phyloP scores from a whole-genome alignment of 495 filamentous ascomycete genomes.

The Penicillium soppii region DNA sequence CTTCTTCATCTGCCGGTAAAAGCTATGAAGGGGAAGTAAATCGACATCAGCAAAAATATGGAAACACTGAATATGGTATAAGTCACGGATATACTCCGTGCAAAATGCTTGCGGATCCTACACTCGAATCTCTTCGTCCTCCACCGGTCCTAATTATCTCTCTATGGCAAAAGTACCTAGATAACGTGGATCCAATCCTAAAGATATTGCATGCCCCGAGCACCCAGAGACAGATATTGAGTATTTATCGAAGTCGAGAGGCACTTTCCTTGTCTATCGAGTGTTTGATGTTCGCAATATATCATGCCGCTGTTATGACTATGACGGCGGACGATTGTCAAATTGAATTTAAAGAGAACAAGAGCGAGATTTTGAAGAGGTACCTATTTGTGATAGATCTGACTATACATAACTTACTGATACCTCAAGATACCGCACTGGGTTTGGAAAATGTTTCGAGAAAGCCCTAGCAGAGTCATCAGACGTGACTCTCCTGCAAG shows the following conservation, averaged over 20 bases:
- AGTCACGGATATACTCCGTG: background rate
- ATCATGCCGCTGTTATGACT: conserved; percentile 65
- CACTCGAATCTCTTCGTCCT: conserved; percentile 1
- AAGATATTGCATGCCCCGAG: conserved; percentile 26
- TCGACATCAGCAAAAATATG: no score
- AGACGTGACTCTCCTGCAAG: conserved; percentile 67
- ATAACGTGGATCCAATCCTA: conserved; percentile 27
- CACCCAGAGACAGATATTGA: conserved; percentile 14
- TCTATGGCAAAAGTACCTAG: conserved; percentile 28
- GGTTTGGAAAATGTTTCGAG: conserved; percentile 57
- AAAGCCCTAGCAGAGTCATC: conserved; percentile 63
- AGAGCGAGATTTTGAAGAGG: conserved; percentile 43
- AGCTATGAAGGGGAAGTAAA: background rate
- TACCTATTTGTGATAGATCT: background rate
- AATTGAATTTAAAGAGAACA: conserved; percentile 14
- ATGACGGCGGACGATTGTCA: conserved; percentile 43
- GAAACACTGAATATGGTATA: no score
- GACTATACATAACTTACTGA: conserved; percentile 3
- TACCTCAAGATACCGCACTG: conserved; percentile 46
- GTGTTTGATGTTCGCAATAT: conserved; percentile 69
- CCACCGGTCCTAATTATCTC: conserved; percentile 2
- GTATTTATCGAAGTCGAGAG: conserved; percentile 3
- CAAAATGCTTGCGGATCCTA: background rate
- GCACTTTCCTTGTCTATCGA: conserved; percentile 39
- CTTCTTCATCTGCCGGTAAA: background rate